These are phyloP conservation scores for Trametes hirsuta DNA, from an alignment of 1,284 basidiomycete species.

Conservation along the genomic window DNA sequence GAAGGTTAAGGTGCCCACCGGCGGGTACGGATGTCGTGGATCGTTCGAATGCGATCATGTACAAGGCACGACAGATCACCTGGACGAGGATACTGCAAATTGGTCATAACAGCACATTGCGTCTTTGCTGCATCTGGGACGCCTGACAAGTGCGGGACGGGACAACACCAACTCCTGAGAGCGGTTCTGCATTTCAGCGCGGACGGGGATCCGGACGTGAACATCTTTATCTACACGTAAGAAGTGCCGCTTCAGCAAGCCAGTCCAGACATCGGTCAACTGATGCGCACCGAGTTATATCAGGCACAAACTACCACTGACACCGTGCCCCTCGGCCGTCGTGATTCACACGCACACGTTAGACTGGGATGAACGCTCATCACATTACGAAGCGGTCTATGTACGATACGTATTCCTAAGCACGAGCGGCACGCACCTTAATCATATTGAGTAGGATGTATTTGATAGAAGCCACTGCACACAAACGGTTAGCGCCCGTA, in stretches of 20 bases:
- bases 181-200: no score
- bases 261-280: not conserved
- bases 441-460: not conserved
- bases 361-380: not conserved
- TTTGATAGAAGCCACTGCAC: not conserved
- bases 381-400: not conserved
- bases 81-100: not conserved
- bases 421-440: not conserved
- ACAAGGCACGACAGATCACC: conserved; percentile 3
- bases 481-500: not conserved
- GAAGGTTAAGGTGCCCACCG: not conserved
- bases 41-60: not conserved
- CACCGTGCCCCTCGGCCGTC: not conserved
- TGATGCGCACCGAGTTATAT: not conserved
- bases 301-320: not conserved
- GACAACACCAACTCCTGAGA: no score
- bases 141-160: not conserved
- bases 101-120: not conserved
- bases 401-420: not conserved
- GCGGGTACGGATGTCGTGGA: not conserved
- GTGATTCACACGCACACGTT: not conserved
- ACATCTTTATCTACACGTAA: no score
- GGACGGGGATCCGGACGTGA: no score
- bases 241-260: not conserved
- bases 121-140: not conserved